Conservation (phyloP, 1,284 basidiomycete genomes). For the Cryptococcus deneoformans region DNA sequence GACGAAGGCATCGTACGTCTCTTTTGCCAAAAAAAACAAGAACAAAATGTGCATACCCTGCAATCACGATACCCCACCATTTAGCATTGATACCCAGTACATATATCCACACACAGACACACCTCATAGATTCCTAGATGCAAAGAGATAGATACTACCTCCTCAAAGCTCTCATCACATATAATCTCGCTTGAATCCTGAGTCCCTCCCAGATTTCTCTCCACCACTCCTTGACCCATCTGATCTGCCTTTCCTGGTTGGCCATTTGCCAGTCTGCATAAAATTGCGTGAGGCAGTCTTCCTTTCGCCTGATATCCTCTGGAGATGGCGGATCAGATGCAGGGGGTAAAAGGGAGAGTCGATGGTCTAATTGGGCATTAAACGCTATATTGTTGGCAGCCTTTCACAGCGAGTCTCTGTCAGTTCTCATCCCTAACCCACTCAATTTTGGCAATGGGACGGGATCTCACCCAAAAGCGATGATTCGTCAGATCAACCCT, state of each 20-base stretch:
- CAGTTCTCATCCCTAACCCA: not conserved
- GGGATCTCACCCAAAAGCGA: conserved; percentile 41
- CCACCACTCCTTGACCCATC: conserved; percentile 47
- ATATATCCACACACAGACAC: not conserved
- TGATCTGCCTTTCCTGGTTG: conserved; percentile 29
- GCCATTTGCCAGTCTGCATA: conserved; percentile 47
- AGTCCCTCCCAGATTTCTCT: conserved; percentile 40
- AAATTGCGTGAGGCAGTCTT: conserved; percentile 39
- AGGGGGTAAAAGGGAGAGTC: conserved; percentile 32
- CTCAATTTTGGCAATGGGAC: not conserved
- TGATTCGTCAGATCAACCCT: conserved; percentile 46
- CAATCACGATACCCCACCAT: not conserved
- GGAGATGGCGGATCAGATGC: conserved; percentile 32
- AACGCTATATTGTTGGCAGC: conserved; percentile 37
- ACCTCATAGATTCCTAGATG: not conserved
- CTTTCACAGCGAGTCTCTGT: conserved; percentile 12
- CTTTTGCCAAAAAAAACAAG: not conserved
- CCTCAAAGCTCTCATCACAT: conserved; percentile 19
- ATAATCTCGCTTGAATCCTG: conserved; percentile 36
- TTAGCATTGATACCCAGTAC: too few species aligned
- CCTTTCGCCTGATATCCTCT: conserved; percentile 28
- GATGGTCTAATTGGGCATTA: conserved; percentile 30
- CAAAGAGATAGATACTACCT: not conserved
- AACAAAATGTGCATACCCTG: not conserved
- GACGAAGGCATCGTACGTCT: not conserved